phyloP scores from a whole-genome alignment of 2,329 filamentous ascomycete genomes.

The Tolypocladium ophioglossoides region DNA sequence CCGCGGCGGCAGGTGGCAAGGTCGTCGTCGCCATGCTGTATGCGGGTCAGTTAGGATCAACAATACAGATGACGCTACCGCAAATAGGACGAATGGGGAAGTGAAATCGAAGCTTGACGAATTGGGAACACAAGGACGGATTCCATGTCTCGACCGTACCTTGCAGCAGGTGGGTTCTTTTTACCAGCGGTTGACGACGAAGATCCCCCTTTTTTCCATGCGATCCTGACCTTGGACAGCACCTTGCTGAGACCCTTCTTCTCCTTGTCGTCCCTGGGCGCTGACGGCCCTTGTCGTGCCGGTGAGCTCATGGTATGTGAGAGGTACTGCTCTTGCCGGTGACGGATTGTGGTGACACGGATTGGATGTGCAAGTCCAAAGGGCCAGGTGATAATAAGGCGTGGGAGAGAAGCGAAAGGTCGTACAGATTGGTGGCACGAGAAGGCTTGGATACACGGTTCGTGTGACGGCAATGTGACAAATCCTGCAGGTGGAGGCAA shows the following conservation, averaged over 20 bases:
- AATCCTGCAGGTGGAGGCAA: neutral
- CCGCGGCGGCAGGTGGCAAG: slow-evolving; percentile 13
- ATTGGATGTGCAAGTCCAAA: neutral
- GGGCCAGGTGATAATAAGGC: neutral
- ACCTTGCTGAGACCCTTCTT: slow-evolving; percentile 38
- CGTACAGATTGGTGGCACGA: neutral
- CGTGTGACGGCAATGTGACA: neutral
- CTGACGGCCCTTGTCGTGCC: slow-evolving; percentile 24
- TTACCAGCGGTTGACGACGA: slow-evolving; percentile 8
- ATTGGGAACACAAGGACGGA: neutral
- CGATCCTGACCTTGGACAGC: slow-evolving; percentile 38
- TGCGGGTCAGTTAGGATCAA: neutral
- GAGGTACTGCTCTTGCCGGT: neutral
- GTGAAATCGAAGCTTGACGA: neutral
- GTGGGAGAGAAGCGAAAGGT: neutral
- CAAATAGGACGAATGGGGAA: neutral
- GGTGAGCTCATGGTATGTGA: slow-evolving; percentile 29
- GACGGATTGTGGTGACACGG: neutral
- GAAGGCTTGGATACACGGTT: neutral
- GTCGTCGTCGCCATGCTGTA: neutral
- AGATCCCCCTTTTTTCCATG: slow-evolving; percentile 33
- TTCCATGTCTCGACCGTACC: neutral
- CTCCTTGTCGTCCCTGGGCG: slow-evolving; percentile 24
- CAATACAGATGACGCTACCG: too few species aligned
- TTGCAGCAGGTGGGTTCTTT: neutral